Conservation (phyloP, 2,329 filamentous ascomycete genomes). For the Neobulgaria alba region DNA sequence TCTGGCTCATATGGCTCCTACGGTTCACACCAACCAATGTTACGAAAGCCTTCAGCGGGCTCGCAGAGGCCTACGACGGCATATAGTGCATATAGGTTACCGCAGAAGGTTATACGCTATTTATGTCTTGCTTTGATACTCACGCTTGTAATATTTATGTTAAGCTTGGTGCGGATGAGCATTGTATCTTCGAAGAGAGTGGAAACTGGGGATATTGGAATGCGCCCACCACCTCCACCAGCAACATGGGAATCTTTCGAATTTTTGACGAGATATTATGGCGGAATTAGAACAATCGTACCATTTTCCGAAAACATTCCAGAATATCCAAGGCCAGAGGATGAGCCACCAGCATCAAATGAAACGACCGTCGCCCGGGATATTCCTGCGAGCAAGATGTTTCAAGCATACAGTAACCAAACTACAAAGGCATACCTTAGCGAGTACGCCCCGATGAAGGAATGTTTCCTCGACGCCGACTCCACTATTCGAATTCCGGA, state of each 20-base stretch:
- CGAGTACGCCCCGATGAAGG: slow-evolving; percentile 45
- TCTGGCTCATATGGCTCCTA: slow-evolving; percentile 27
- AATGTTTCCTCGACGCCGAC: slow-evolving; percentile 70
- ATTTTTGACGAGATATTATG: slow-evolving; percentile 83
- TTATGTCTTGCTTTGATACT: slow-evolving; percentile 65
- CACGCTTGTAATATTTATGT: slow-evolving; percentile 66
- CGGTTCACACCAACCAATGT: slow-evolving; percentile 24
- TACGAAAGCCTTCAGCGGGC: slow-evolving; percentile 20
- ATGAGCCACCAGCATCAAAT: slow-evolving; percentile 44
- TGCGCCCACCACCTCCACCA: slow-evolving; percentile 54
- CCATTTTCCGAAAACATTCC: slow-evolving; percentile 58
- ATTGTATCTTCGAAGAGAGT: slow-evolving; percentile 58
- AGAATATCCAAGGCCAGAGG: slow-evolving; percentile 66
- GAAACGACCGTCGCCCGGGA: slow-evolving; percentile 29
- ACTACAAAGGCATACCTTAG: slow-evolving; percentile 39
- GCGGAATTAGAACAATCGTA: slow-evolving; percentile 68
- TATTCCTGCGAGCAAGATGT: slow-evolving; percentile 43
- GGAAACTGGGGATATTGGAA: slow-evolving; percentile 47
- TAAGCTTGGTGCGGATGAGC: slow-evolving; percentile 66
- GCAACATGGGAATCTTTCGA: slow-evolving; percentile 74
- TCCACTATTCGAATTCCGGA: slow-evolving; percentile 58
- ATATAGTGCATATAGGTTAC: slow-evolving; percentile 38
- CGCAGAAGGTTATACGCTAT: slow-evolving; percentile 67
- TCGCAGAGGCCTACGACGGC: slow-evolving; percentile 1
- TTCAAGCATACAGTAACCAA: slow-evolving; percentile 54